Base-by-base conservation (phyloP, 73 alveolate species). In the Paramecium bursaria region DNA sequence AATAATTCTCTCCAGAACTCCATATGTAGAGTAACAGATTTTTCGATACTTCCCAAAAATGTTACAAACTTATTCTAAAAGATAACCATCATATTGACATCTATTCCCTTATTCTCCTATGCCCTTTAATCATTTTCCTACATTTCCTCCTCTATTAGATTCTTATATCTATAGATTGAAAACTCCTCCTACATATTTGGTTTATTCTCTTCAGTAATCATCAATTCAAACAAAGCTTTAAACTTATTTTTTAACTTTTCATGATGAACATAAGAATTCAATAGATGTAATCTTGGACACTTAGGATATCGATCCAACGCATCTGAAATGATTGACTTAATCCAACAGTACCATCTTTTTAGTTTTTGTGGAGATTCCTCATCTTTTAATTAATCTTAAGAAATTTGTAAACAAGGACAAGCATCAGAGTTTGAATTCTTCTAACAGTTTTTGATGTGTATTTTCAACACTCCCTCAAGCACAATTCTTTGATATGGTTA, bases 1-100 rank as follows among this genome's bases (percentile, higher is more conserved):
- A 85, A 49, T 14, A 85, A 54, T 33, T 85, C 85, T 44, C 85
- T 85, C 91, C 91, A 85, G 27, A 85, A 85, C 19, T 85, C 91
- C 33, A 85, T 30, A 85, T 85, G 91, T 30, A 85, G 35, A 23
- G 75, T 49, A 55, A 74, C 86, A 85, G 79, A 53, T 50, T 61
- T 85, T 47, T 85, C 91, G 13, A 85, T 85, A 46, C 76, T 75
- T 13, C 51, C 30, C 14, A 85, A 42, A 15, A 85, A 85, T 19
- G 27, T 50, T 11, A 85, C 91, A 73, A 85, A 74, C 29, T 73
- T 85, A 31, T 74, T 74, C 48, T 85, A 50, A 53, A 85, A 85
- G 3, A 46, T 52, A 11, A 85, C 91, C 0, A 85, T 85, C 27
- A 50, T 73, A 7, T 61, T 85, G 4, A 85, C 86, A 25, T 85